phyloP scores from a whole-genome alignment of 164 flowering plant genomes.

The Vitis labrusca region DNA sequence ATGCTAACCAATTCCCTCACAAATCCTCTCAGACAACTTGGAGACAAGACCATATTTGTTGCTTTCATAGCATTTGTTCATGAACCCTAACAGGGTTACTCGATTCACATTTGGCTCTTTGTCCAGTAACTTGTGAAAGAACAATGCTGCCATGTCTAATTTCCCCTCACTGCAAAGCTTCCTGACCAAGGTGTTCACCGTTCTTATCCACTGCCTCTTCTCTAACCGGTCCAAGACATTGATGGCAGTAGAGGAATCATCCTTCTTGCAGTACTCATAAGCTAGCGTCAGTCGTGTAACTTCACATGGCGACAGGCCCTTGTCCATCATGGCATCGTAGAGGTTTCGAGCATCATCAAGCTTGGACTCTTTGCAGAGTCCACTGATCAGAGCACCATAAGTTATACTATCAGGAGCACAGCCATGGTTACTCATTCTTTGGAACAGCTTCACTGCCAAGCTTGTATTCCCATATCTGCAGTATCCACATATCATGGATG shows the following conservation, averaged over 20 bases:
- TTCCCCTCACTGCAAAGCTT: constrained; percentile 80
- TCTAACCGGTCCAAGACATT: constrained; percentile 65
- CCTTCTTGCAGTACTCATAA: constrained; percentile 75
- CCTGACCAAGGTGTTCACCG: constrained; percentile 68
- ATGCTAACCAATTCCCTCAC: constrained; percentile 35
- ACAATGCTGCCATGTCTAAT: constrained; percentile 67
- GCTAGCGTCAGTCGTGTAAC: constrained; percentile 84
- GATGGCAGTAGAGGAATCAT: constrained; percentile 56
- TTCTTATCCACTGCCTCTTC: constrained; percentile 64
- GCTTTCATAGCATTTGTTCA: constrained; percentile 67
- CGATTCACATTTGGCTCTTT: constrained; percentile 48
- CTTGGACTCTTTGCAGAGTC: constrained; percentile 77
- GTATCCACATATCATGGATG: constrained; percentile 81
- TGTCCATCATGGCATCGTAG: constrained; percentile 72
- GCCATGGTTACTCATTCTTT: constrained; percentile 57
- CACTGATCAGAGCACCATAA: constrained; percentile 89
- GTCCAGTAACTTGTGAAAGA: constrained; percentile 65
- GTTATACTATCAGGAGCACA: constrained; percentile 71
- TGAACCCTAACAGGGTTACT: constrained; percentile 65
- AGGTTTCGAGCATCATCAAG: constrained; percentile 61
- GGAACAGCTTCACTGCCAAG: constrained; percentile 50
- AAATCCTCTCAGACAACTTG: constrained; percentile 51
- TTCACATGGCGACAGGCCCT: constrained; percentile 80
- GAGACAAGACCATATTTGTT: constrained; percentile 73
- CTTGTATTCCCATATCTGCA: constrained; percentile 50